Evolutionary conservation across 768 basidiomycete species (phyloP), one percentile per base, ranked within the genome.

Genomic region (Russula dissimulans): DNA sequence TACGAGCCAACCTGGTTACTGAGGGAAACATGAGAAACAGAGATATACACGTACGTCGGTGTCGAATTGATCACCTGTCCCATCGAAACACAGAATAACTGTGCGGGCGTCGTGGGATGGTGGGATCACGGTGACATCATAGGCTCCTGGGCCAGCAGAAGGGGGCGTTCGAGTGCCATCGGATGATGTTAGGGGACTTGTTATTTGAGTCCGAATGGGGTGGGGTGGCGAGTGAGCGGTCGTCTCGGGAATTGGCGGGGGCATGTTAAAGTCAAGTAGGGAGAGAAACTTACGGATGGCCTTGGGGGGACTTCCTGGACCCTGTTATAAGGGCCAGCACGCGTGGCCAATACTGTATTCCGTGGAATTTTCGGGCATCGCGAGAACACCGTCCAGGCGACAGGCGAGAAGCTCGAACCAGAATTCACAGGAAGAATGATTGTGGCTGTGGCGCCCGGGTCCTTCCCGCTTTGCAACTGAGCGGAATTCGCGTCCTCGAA

Each of bases 31-130:
- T 14, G 5, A 4, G 17, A 29, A 14, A 55, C n/a, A 22, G 47
- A 53, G 7, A 48, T 18, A 51, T 29, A 45, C 1, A 68, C 80
- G 31, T 56, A 86, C 86, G 64, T 87, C 84, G 32, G 76, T 68
- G 64, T 84, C 82, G 64, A 88, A 89, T 67, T 85, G 82, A 69
- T 86, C 83, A 3, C 83, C 83, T 59, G 71, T 70, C 14, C 70
- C 84, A 65, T 89, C 88, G 63, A 89, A 89, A 68, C 87, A 89
- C 3, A 89, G 76, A 1, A 89, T 78, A 1, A 87, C 64, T 0
- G 83, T 85, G n/a, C 86, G 65, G 1, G 63, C 57, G 1, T 50
- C 29, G 11, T 64, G 56, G 12, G 42, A 56, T 0, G 70, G 67
- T 3, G 71, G 70, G 42, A 71, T 57, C 41, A 69, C 54, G n/a